These are phyloP conservation scores for Sphaerulina musiva DNA, from an alignment of 2,329 filamentous ascomycete species.

Conservation along the genomic window DNA sequence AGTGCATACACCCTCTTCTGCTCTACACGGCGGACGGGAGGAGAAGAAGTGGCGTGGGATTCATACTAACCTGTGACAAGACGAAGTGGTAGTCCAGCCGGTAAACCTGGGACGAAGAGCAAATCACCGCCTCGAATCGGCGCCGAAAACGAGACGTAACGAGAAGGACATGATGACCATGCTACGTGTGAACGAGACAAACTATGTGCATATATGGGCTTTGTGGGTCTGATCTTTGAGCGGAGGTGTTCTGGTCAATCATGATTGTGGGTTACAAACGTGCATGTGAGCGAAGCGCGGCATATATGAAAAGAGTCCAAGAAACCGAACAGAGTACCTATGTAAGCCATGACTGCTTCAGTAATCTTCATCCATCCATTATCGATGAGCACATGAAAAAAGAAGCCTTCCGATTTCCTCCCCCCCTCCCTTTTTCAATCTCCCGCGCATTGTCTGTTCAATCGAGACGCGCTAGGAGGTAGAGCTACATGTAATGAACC, in stretches of 20 bases:
- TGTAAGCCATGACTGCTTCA: no score
- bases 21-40: not conserved
- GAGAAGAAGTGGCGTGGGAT: not conserved
- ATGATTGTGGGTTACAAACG: not conserved
- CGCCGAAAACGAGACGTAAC: conserved; percentile 21
- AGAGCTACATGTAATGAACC: no score
- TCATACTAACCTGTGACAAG: conserved; percentile 9
- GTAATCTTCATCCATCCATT: no score
- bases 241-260: conserved; percentile 9
- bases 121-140: conserved; percentile 27
- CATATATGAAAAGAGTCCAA: not conserved
- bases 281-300: not conserved
- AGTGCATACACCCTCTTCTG: conserved; percentile 36
- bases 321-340: not conserved
- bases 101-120: conserved; percentile 16
- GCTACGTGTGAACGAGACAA: not conserved
- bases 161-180: not conserved
- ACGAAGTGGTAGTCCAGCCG: conserved; percentile 21
- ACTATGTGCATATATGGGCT: not conserved
- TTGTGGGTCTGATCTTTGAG: conserved; percentile 5
- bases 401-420: no score
- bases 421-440: no score
- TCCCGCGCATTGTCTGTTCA: no score
- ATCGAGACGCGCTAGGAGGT: no score
- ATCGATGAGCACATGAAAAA: no score